Conservation (phyloP, 148 eudicot genomes). For the Fagopyrum tataricum region DNA sequence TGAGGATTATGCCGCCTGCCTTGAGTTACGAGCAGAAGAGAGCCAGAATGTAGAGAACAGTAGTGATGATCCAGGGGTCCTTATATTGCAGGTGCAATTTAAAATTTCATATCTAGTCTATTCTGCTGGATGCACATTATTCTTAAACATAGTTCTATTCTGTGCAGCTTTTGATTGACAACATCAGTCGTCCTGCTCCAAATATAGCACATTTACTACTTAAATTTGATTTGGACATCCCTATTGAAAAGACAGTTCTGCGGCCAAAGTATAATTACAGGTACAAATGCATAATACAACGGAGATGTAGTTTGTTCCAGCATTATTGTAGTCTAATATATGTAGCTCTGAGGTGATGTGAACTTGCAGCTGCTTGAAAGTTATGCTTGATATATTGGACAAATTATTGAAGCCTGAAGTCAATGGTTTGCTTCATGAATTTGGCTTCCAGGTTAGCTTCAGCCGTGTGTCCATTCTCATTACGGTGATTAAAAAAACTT, state of each 20-base stretch:
- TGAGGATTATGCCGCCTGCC: constrained; percentile 96
- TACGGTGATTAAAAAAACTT: neutral
- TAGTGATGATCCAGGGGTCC: constrained; percentile 81
- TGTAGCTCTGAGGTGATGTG: neutral
- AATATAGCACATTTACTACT: constrained; percentile 86
- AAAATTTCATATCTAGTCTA: neutral
- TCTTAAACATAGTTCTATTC: neutral
- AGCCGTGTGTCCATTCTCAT: neutral
- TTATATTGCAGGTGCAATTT: constrained; percentile 66
- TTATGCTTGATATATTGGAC: constrained; percentile 87
- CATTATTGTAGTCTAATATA: neutral
- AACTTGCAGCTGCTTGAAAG: constrained; percentile 78
- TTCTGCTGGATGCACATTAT: neutral
- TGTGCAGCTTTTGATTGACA: constrained; percentile 85
- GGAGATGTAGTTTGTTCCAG: neutral
- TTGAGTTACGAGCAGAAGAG: constrained; percentile 87
- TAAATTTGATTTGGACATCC: constrained; percentile 76
- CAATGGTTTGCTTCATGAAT: constrained; percentile 89
- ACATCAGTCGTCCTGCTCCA: constrained; percentile 82
- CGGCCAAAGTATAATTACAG: constrained; percentile 96
- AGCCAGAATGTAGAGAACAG: constrained; percentile 67
- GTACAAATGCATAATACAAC: constrained; percentile 20
- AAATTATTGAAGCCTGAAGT: constrained; percentile 66
- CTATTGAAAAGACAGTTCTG: constrained; percentile 71
- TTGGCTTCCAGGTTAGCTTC: constrained; percentile 81